Conservation (phyloP, 2,329 filamentous ascomycete species). For the Microcyclosporella mali region DNA sequence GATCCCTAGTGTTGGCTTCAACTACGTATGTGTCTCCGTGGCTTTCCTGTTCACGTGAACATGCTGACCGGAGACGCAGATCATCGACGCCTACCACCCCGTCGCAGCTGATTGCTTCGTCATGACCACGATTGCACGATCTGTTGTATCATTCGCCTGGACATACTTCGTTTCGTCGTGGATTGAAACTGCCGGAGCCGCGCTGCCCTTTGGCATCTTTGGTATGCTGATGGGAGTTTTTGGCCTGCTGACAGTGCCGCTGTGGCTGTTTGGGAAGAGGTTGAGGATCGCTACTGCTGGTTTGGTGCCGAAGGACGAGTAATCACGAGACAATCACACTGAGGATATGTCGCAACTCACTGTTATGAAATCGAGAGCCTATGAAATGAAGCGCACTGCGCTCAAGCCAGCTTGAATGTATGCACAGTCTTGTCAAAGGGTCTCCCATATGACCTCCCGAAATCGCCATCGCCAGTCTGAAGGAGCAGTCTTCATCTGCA, state of each 20-base stretch:
- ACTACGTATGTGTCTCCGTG: conserved; percentile 28
- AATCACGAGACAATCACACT: background rate
- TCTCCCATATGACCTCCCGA: too few relatives aligned
- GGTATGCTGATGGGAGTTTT: conserved; percentile 49
- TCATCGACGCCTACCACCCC: conserved; percentile 47
- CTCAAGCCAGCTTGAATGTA: too few relatives aligned
- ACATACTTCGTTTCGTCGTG: conserved; percentile 49
- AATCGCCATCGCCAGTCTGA: too few relatives aligned
- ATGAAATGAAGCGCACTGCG: too few relatives aligned
- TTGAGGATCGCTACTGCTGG: conserved; percentile 36
- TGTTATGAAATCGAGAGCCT: too few relatives aligned
- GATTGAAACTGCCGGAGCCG: conserved; percentile 39
- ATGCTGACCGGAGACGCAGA: conserved; percentile 23
- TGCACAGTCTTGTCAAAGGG: too few relatives aligned
- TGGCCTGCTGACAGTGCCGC: conserved; percentile 32
- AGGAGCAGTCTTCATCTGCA: too few relatives aligned
- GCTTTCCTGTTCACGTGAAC: conserved; percentile 2
- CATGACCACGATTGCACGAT: conserved; percentile 45
- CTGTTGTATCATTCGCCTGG: conserved; percentile 50
- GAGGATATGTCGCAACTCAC: too few relatives aligned
- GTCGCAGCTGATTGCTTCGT: conserved; percentile 50
- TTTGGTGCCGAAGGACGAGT: conserved; percentile 13
- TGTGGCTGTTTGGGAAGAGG: conserved; percentile 37
- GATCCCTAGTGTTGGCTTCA: conserved; percentile 39
- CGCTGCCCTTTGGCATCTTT: conserved; percentile 50